Percentiles rank a stretch among this genome's conserved stretches.
Conservation (phyloP, 2,329 filamentous ascomycete species). For the Arthrobotrys iridis region DNA sequence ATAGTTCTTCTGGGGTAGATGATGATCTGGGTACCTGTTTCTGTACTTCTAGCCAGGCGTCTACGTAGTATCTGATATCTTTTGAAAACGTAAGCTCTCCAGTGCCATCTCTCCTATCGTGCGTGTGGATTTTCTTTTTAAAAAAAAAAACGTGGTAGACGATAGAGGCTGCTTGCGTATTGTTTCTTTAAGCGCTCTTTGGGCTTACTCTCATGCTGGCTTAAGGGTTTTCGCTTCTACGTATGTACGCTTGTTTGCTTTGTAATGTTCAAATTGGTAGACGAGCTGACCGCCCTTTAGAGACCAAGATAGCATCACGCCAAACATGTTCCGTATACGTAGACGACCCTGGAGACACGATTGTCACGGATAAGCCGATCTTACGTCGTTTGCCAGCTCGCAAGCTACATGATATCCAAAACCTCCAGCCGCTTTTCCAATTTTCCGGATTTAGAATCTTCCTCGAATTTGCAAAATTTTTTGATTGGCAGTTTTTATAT, state of each 20-base stretch:
- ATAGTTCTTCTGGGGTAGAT: background rate
- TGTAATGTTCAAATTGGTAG: constrained; percentile 4
- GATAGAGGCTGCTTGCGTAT: background rate
- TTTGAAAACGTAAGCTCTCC: too few relatives aligned
- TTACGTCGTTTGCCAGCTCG: background rate
- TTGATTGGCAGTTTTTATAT: background rate
- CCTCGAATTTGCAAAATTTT: too few relatives aligned
- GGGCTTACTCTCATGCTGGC: background rate
- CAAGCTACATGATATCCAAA: background rate
- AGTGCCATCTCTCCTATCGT: too few relatives aligned
- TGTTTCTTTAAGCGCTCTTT: constrained; percentile 36
- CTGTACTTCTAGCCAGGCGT: background rate
- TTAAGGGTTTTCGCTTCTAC: background rate
- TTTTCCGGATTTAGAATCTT: background rate
- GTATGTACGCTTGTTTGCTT: constrained; percentile 8
- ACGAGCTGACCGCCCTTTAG: background rate
- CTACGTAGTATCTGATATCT: background rate
- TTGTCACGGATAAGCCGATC: constrained; percentile 23
- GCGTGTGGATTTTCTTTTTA: too few relatives aligned
- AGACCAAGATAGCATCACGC: constrained; percentile 6
- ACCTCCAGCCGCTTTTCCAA: constrained; percentile 6
- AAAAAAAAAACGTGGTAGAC: too few relatives aligned
- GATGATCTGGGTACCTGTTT: background rate
- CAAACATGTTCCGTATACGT: background rate
- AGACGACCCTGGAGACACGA: background rate